Evolutionary conservation across 2,329 filamentous ascomycete species (phyloP).

Genomic region (Arthrobotrys musiformis): DNA sequence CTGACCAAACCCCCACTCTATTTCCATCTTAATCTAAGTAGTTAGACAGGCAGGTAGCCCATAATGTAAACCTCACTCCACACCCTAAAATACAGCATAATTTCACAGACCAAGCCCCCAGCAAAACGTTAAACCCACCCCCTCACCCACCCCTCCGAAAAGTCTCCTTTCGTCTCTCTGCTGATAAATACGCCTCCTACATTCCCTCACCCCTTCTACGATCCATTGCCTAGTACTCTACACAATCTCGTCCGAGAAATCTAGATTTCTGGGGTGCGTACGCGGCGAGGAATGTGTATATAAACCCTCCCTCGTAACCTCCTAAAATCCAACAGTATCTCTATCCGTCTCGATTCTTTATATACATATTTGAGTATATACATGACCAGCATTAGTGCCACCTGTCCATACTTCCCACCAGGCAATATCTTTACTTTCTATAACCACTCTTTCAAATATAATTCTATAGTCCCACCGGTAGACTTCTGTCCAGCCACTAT

Average conservation of each 20-base stretch:
- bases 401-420: constrained; percentile 13
- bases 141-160: constrained; percentile 44
- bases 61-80: not conserved
- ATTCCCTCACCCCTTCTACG: not conserved
- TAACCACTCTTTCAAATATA: not conserved
- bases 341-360: not conserved
- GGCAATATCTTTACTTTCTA: constrained; percentile 18
- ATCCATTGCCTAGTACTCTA: constrained; percentile 26
- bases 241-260: constrained; percentile 4
- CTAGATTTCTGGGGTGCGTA: not conserved
- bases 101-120: constrained; percentile 4
- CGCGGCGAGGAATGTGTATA: constrained; percentile 33
- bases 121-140: constrained; percentile 3
- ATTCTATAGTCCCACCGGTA: not conserved
- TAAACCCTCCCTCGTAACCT: constrained; percentile 19
- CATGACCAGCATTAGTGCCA: not conserved
- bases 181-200: constrained; percentile 49
- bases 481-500: constrained; percentile 16
- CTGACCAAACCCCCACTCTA: not conserved
- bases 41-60: too few species aligned
- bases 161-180: constrained; percentile 53
- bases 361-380: not conserved
- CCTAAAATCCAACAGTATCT: not conserved
- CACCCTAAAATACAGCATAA: not conserved
- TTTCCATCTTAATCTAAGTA: not conserved